Percentiles rank a stretch among this genome's conserved stretches.
These are phyloP conservation scores for Brassica juncea DNA, from an alignment of 345 rosid species.

Conservation along the genomic window DNA sequence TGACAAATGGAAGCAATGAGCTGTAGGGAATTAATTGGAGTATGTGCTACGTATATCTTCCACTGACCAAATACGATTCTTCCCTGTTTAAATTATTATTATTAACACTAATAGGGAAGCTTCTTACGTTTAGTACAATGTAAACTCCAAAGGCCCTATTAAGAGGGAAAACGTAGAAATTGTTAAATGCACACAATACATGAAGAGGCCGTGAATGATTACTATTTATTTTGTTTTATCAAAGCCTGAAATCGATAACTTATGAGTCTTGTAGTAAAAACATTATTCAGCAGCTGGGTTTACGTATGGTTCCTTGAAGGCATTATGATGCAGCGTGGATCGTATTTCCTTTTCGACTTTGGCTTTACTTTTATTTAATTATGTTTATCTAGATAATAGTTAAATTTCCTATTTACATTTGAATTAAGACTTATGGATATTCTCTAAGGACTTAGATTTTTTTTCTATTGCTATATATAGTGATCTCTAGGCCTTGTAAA, in stretches of 20 bases:
- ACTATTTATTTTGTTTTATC: background rate
- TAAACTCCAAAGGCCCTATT: conserved; percentile 4
- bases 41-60: conserved; percentile 27
- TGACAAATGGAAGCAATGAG: conserved; percentile 42
- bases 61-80: conserved; percentile 14
- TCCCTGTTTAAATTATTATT: background rate
- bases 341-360: too few relatives aligned
- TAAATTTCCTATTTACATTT: too few relatives aligned
- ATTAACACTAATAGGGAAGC: background rate
- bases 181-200: background rate
- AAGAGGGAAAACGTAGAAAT: background rate
- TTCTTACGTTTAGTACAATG: background rate
- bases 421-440: too few relatives aligned
- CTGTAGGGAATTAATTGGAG: conserved; percentile 28
- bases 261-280: background rate
- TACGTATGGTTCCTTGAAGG: background rate
- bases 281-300: background rate
- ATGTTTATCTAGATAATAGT: too few relatives aligned
- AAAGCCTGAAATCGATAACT: background rate
- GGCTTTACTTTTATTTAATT: too few relatives aligned
- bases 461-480: too few relatives aligned
- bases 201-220: background rate
- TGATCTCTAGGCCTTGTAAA: too few relatives aligned
- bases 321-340: background rate
- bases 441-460: too few relatives aligned